Evolutionary conservation across 2,329 filamentous ascomycete genomes (phyloP), one percentile per base, ranked within the genome.

Genomic region (Septoria petroselini): DNA sequence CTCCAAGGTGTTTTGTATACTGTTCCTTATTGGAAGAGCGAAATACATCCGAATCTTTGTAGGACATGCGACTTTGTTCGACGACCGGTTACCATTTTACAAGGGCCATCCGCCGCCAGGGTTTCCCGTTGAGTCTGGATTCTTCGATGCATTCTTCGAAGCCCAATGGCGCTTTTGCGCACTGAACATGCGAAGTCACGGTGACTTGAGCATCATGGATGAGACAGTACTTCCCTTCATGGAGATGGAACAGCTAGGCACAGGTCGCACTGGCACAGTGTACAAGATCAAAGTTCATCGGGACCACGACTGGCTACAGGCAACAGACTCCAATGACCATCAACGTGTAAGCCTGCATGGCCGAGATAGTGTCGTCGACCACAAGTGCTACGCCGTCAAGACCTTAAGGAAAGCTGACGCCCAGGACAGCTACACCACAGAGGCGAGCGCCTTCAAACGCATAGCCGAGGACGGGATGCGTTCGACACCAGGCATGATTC

Each of bases 401-500:
- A 48, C 46, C 1, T 52, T 49, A 21, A 31, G 38, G 6, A 7
- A 29, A 14, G 29, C 2, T 3, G 34, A 38, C 4, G 34, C 31
- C 1, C 40, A 50, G 15, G 18, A 39, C 21, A 34, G 30, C 30
- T 35, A 33, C 29, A 11, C 12, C 7, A 21, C 23, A 17, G 49
- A 52, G 23, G n/a, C 27, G 12, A 11, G 11, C 5, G 42, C 35
- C n/a, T 52, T 47, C 19, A 25, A 40, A 3, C 25, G 38, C 18
- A 11, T 52, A 9, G 34, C 33, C 14, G 25, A 23, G 18, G 30
- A 23, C 27, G 25, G 21, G 15, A 37, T 6, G 7, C 2, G 31
- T 7, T 2, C 23, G 6, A 30, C 43, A 19, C 12, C 23, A 11
- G 38, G 42, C 11, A 29, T 70, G 7, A 62, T 68, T 14, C 45